Evolutionary conservation across 2,329 filamentous ascomycete species (phyloP), one percentile per base, ranked within the genome.

Genomic region (Penicillium hesseltinei): DNA sequence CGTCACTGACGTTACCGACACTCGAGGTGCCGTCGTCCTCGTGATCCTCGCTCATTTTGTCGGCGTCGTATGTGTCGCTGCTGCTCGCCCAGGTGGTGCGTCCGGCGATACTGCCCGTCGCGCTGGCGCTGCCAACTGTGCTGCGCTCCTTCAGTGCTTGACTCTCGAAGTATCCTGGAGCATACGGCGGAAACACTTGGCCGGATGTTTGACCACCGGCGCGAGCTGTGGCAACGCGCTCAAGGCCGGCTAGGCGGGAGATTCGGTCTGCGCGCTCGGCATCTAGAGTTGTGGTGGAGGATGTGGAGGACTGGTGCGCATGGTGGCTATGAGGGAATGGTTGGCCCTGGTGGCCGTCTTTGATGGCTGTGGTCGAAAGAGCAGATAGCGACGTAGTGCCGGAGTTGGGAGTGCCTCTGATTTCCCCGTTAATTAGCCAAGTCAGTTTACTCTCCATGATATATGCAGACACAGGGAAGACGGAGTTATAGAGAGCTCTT

Each of bases 211-310:
- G 60, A 75, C 75, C 66, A 44, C 67, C 70, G 31, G 84, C 80
- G 60, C 90, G 87, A 43, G 88, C 82, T n/a, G 91, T 90, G 17
- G 89, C 88, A 56, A 97, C 88, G 56, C 90, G 87, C 73, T 96
- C 92, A 38, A 97, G 84, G n/a, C 93, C 93, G 13, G 92, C 90
- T 23, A 97, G 86, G 50, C 93, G 92, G 43, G 92, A 96, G 75
- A 97, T 97, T 69, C 93, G 92, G 76, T 97, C 92, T 62, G 91
- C 92, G 66, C 92, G 91, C 75, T 96, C 92, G 62, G 92, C 92
- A 69, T 96, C 92, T 59, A 94, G 86, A 68, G 88, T 93, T 64
- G 84, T 88, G 53, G 85, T 84, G 21, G 87, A 88, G 7, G 84
- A 75, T 36, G 73, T 73, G n/a, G 79, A 86, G 78, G 67, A 83